phyloP scores from a whole-genome alignment of 2,329 filamentous ascomycete species.

The Pestalotiopsis sp. region DNA sequence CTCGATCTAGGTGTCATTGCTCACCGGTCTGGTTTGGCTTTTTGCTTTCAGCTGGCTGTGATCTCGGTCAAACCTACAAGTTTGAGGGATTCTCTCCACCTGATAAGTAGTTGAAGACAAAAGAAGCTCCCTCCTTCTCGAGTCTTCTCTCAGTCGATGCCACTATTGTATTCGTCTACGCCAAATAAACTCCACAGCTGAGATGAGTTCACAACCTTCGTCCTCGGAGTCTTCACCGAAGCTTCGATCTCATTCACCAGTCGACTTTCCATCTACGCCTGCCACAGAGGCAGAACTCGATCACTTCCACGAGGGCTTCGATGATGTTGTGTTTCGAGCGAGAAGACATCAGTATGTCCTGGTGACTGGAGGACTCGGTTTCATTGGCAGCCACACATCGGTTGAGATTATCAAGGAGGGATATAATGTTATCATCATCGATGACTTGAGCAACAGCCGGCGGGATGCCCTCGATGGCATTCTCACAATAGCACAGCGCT shows the following conservation, averaged over 20 bases:
- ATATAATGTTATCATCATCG: constrained; percentile 53
- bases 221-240: constrained; percentile 1
- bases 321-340: background rate
- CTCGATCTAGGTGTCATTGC: background rate
- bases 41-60: background rate
- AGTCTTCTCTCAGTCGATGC: background rate
- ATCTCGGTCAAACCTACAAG: background rate
- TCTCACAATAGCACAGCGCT: background rate
- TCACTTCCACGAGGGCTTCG: background rate
- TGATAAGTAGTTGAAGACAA: background rate
- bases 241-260: background rate
- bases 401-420: constrained; percentile 56
- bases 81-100: background rate
- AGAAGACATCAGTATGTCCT: constrained; percentile 29
- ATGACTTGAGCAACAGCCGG: constrained; percentile 44
- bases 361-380: constrained; percentile 56
- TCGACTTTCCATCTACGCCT: background rate
- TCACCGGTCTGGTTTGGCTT: background rate
- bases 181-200: background rate
- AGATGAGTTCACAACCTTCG: background rate
- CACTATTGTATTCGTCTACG: background rate
- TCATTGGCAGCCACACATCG: constrained; percentile 58
- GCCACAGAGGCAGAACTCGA: background rate
- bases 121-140: background rate
- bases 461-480: constrained; percentile 2